Conservation (phyloP, 257 asterid species). For the Fraxinus excelsior region DNA sequence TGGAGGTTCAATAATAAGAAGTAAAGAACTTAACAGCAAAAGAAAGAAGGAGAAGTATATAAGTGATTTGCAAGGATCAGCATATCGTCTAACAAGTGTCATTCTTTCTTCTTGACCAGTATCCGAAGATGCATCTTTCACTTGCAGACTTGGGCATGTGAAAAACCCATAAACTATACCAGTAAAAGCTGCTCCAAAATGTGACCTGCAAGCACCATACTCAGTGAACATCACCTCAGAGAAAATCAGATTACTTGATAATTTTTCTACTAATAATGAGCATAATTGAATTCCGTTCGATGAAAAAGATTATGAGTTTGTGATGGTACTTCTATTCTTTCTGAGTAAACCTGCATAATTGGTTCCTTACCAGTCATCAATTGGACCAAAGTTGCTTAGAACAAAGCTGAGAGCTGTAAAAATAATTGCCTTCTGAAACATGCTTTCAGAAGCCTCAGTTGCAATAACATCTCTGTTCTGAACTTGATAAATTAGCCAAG, state of each 20-base stretch:
- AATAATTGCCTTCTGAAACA: constrained; percentile 54
- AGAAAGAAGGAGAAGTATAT: constrained; percentile 56
- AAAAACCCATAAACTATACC: constrained; percentile 68
- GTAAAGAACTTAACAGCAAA: constrained; percentile 51
- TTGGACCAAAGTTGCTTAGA: constrained; percentile 63
- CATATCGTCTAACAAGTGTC: constrained; percentile 42
- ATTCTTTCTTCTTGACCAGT: constrained; percentile 51
- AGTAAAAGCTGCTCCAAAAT: constrained; percentile 60
- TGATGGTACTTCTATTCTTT: neutral
- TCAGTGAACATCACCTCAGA: neutral
- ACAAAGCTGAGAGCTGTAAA: constrained; percentile 59
- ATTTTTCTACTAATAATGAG: neutral
- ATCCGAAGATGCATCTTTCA: constrained; percentile 57
- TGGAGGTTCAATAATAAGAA: constrained; percentile 67
- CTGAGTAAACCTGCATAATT: neutral
- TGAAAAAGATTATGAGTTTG: neutral
- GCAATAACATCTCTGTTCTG: constrained; percentile 55
- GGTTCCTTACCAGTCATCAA: constrained; percentile 72
- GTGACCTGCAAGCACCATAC: constrained; percentile 56
- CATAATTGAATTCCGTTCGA: neutral
- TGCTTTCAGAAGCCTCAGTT: constrained; percentile 47
- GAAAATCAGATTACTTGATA: no score
- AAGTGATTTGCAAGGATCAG: constrained; percentile 70
- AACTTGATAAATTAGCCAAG: constrained; percentile 71
- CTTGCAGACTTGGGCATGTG: constrained; percentile 53